A percentile compares a stretch with the other conserved stretches of the same genome.
Conservation (phyloP, 352 stramenopile species). For the Phytophthora capsici region DNA sequence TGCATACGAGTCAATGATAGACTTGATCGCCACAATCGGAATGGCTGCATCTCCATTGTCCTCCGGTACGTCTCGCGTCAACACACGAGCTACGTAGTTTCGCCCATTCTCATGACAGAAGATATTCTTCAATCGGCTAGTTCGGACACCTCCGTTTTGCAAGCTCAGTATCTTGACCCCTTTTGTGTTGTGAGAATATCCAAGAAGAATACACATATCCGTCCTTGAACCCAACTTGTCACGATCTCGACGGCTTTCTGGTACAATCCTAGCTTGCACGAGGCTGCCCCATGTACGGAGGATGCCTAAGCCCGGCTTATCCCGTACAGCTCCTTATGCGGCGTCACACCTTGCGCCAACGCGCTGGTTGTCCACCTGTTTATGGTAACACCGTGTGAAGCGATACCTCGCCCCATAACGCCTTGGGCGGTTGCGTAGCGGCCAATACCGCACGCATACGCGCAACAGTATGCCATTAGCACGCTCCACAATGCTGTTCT, state of each 20-base stretch:
- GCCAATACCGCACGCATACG: constrained; percentile 1
- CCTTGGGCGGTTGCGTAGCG: constrained; percentile 16
- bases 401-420: constrained; percentile 17
- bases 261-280: constrained; percentile 15
- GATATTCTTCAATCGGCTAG: constrained; percentile 16
- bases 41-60: neutral
- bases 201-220: constrained; percentile 17
- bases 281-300: constrained; percentile 18
- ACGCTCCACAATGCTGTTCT: constrained; percentile 29
- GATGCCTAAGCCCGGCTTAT: constrained; percentile 8
- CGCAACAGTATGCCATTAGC: constrained; percentile 1
- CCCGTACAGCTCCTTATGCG: constrained; percentile 18
- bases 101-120: constrained; percentile 9
- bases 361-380: constrained; percentile 20
- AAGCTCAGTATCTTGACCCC: constrained; percentile 24
- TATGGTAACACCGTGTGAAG: constrained; percentile 13
- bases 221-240: constrained; percentile 16
- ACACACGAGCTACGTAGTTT: neutral
- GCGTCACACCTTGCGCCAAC: constrained; percentile 5
- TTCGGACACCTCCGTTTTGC: constrained; percentile 11
- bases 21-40: neutral
- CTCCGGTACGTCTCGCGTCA: neutral
- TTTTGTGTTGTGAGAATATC: constrained; percentile 18
- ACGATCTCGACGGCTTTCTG: neutral
- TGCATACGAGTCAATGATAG: neutral